Base-by-base conservation (phyloP, 2,329 filamentous ascomycete species). In the Exserohilum turcica region DNA sequence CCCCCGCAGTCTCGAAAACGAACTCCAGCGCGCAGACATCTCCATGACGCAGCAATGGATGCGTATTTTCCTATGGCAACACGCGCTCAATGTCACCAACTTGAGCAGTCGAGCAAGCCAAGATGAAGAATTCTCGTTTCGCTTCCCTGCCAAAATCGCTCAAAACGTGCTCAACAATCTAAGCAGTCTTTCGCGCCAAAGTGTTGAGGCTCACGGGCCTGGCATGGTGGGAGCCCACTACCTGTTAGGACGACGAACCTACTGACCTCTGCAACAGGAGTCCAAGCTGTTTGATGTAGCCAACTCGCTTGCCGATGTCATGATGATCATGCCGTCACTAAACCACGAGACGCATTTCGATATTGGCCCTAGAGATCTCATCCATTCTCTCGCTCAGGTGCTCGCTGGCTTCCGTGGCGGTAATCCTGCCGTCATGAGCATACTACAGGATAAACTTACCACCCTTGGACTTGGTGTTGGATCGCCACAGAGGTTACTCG, bases 41-140 rank as follows among this genome's bases (percentile, higher is more conserved):
- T 70, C 68, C 0, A 73, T 73, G 68, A 73, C 71, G 2, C 71
- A 73, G 36, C 71, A 73, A 42, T 73, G 71, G 71, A 72, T 73
- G 71, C 65, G 71, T 6, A 72, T 73, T 3, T 72, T 71, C 48
- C 42, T 73, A 3, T 73, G 71, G 71, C 71, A 73, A 43, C 67
- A 72, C 53, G 68, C 71, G n/a, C 52, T 73, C 15, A 64, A 66
- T 18, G 70, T 73, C 3, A 73, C 70, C 3, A 72, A 65, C 28
- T 29, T 73, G 18, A 68, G 67, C 38, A 67, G 67, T 21, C 59
- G 56, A 18, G 33, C 51, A 7, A 57, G 66, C 15, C 63, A 66
- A 24, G 59, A 70, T 3, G 68, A 71, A 36, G 70, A 71, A 15
- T 73, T 73, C 33, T 73, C 70, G 3, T 72, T 73, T 40, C 68